Evolutionary conservation across 495 filamentous ascomycete species (phyloP), one percentile per base, ranked within the genome.

Genomic region (Aspergillus campestris): DNA sequence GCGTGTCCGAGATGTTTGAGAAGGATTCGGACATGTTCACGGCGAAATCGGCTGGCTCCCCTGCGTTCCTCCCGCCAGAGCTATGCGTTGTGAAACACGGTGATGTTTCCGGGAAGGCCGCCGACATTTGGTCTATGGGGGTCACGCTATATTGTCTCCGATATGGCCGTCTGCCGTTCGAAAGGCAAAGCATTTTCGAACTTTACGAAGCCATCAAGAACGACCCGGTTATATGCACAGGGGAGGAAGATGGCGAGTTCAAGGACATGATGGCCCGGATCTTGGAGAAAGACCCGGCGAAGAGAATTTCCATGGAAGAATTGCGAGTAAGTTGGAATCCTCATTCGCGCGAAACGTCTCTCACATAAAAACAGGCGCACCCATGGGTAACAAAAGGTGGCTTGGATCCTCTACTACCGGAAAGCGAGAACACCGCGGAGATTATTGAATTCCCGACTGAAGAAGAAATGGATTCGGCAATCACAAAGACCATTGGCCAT

Each of bases 101-200:
- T 8, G 81, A 89, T 52, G 82, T 97, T 1, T 87, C 83, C 3
- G 92, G 92, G 15, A 87, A 78, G 56, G 89, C 92, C 3, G 88
- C 89, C 6, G 92, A 98, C 66, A 85, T 97, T 28, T 98, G 92
- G 92, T 95, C 94, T 0, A 98, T 98, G 94, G 92, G 92, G 7
- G 84, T 96, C 3, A 91, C 90, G 1, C 66, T 98, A 9, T 97
- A 94, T 58, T 98, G 92, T 60, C 73, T 98, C 14, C 77, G 86
- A 34, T 98, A 92, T 61, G 92, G 92, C 10, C 71, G 66, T 34
- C 77, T 98, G 36, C 92, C 92, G 0, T 98, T 96, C 54, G 84
- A 86, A 50, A 74, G 83, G 42, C 65, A 73, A 8, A 81, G 79
- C 29, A 79, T 96, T 31, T 69, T 97, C 34, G 89, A 94, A 24